phyloP scores from a whole-genome alignment of 225 moss, liverwort and hornwort genomes.

The Polytrichum formosum region DNA sequence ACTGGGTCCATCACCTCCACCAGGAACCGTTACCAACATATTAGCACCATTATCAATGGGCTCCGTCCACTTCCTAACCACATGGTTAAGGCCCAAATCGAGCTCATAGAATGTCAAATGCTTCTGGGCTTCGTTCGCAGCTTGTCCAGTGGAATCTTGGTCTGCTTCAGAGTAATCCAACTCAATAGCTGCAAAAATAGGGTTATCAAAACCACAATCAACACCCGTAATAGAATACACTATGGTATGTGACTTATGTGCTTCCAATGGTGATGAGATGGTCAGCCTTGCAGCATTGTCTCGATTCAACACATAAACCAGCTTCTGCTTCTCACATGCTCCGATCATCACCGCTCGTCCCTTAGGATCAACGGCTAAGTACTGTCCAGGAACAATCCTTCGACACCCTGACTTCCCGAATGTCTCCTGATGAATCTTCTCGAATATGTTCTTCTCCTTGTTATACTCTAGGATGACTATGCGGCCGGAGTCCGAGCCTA shows the following conservation, averaged over 20 bases:
- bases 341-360: constrained; percentile 98
- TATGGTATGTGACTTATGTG: constrained; percentile 96
- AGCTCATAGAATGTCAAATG: constrained; percentile 98
- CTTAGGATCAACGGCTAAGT: constrained; percentile 95
- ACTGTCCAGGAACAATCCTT: constrained; percentile 97
- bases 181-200: constrained; percentile 98
- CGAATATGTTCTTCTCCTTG: constrained; percentile 88
- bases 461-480: constrained; percentile 98
- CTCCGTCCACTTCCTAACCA: constrained; percentile 98
- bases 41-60: constrained; percentile 94
- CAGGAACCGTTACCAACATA: constrained; percentile 93
- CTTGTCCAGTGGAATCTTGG: constrained; percentile 94
- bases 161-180: constrained; percentile 94
- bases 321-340: constrained; percentile 99
- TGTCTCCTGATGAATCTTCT: constrained; percentile 98
- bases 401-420: constrained; percentile 98
- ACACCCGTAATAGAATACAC: constrained; percentile 95
- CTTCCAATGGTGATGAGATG: constrained; percentile 80
- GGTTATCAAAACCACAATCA: constrained; percentile 97
- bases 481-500: constrained; percentile 91
- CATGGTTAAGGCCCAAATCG: constrained; percentile 92
- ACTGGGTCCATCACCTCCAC: constrained; percentile 96
- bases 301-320: constrained; percentile 91
- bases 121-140: constrained; percentile 95
- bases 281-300: constrained; percentile 97